A percentile compares a stretch with the other conserved stretches of the same genome.
Evolutionary conservation across 352 stramenopile genomes (phyloP).

Genomic region (Blastocystis sp.): DNA sequence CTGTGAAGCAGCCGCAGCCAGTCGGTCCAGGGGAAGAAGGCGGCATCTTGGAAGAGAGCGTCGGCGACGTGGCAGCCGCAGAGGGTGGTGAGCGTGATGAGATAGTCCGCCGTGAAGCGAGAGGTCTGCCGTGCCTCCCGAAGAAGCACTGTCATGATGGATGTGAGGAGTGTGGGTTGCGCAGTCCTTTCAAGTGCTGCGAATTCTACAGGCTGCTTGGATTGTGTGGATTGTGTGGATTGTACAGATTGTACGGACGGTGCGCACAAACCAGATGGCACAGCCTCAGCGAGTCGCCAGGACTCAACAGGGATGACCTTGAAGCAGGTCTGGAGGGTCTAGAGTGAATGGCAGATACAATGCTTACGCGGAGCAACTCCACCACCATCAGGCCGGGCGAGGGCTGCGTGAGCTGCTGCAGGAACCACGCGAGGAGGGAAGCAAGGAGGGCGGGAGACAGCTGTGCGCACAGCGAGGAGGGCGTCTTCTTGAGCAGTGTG

Average conservation of each 20-base stretch:
- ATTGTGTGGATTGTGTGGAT: too few relatives aligned
- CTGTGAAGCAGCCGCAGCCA: neutral
- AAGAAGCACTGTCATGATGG: neutral
- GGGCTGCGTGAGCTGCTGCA: neutral
- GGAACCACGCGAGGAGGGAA: neutral
- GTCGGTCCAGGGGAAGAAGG: neutral
- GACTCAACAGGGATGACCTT: neutral
- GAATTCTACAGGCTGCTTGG: too few relatives aligned
- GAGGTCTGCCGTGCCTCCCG: neutral
- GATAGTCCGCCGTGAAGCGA: neutral
- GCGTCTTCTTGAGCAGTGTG: neutral
- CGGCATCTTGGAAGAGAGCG: neutral
- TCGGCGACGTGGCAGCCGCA: neutral
- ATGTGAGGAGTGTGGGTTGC: too few relatives aligned
- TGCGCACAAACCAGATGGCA: neutral
- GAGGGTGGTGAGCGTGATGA: neutral
- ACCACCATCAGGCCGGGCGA: neutral
- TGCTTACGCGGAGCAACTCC: constrained; percentile 14
- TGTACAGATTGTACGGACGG: neutral
- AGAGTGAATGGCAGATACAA: neutral
- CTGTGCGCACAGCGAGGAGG: neutral
- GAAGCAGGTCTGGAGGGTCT: constrained; percentile 24
- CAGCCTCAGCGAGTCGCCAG: too few relatives aligned
- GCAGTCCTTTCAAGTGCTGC: too few relatives aligned
- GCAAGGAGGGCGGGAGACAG: neutral